Evolutionary conservation across 108 stramenopile genomes (phyloP), one percentile per base, ranked within the genome.

Genomic region (Ochromonas danica): DNA sequence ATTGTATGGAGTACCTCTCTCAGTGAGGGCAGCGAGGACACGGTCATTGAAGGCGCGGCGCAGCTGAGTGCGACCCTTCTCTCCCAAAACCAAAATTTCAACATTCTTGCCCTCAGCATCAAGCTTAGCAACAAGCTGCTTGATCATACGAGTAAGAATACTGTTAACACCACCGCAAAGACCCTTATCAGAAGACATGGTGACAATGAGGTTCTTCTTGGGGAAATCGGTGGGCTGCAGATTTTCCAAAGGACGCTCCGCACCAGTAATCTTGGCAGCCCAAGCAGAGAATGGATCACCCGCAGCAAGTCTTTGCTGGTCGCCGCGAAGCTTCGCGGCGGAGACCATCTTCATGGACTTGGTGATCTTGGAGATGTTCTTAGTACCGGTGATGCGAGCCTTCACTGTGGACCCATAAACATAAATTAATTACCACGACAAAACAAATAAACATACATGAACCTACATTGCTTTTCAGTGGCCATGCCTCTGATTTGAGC

Each of bases 331-430:
- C 92, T 98, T 99, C 85, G 99, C 96, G 30, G 99, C 97, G 75
- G 96, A 95, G 79, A 99, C 99, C 97, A 99, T 97, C 88, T 99
- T 99, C 97, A 99, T 99, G 61, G 97, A 98, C 81, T 90, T 85
- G 0, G 99, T 99, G 87, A 99, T 98, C 91, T 99, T 99, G 71
- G 90, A 85, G 82, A 98, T 96, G 90, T 98, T 98, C 86, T 95
- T 94, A 57, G 99, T 99, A 0, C 97, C 94, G 79, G 89, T 87
- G 82, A 99, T 99, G 78, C 97, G 95, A 83, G 92, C 94, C 71
- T 78, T 90, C 90, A 96, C 91, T 93, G 79, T 33, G 10, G 22
- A 57, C 25, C 63, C 3, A 36, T 25, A 36, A 67, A 35, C 6
- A 36, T 10, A 67, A 22, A 28, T 36, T 35, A 3, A 33, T 67